Conservation (phyloP, 345 rosid species). For the Hypericum perforatum region DNA sequence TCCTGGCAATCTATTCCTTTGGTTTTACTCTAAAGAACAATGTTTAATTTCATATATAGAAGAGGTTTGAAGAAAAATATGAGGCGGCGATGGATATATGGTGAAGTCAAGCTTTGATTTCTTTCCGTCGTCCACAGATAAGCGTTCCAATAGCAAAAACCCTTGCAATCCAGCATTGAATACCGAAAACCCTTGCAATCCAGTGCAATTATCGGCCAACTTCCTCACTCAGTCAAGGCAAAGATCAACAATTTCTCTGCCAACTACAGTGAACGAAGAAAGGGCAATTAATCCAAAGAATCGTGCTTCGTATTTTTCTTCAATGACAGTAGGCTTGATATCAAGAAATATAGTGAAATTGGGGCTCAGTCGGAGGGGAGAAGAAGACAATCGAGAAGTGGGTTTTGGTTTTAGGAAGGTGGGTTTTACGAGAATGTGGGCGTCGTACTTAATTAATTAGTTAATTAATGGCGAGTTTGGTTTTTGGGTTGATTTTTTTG, state of each 20-base stretch:
- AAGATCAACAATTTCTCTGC: conserved; percentile 74
- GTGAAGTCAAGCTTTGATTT: conserved; percentile 80
- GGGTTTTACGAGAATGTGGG: too few relatives aligned
- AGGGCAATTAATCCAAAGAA: conserved; percentile 12
- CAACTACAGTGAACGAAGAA: conserved; percentile 38
- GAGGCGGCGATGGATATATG: conserved; percentile 64
- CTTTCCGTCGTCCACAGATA: conserved; percentile 85
- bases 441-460: too few relatives aligned
- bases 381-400: too few relatives aligned
- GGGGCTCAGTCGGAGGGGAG: too few relatives aligned
- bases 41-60: too few relatives aligned
- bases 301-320: conserved; percentile 81
- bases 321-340: conserved; percentile 79
- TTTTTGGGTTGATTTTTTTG: too few relatives aligned
- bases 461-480: too few relatives aligned
- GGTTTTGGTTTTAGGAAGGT: too few relatives aligned
- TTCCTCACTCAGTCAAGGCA: conserved; percentile 76
- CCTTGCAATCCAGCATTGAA: conserved; percentile 70
- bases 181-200: conserved; percentile 75
- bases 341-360: conserved; percentile 68
- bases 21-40: too few relatives aligned
- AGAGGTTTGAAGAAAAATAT: too few relatives aligned
- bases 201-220: conserved; percentile 79
- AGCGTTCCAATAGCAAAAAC: conserved; percentile 72
- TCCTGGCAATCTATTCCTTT: too few relatives aligned